Base-by-base conservation (phyloP, 192 early-diverging fungal species). In the Entomortierella chlamydospora region DNA sequence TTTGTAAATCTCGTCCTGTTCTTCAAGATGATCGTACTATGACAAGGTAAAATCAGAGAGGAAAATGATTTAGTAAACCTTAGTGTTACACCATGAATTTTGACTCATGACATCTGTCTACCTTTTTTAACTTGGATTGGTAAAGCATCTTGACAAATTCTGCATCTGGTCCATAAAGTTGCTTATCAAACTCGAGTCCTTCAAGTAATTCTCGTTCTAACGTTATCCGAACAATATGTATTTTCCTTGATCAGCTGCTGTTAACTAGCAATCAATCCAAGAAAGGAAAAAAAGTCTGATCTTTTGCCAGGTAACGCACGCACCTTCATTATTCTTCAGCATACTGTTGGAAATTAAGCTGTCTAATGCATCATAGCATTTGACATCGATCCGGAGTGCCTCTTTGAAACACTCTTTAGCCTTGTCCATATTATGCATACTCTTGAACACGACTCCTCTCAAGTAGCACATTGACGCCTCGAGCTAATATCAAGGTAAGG, bases 331-430 rank as follows among this genome's bases (percentile, higher is more conserved):
- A 20, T 66, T 81, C 25, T 81, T 87, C 84, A 93, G 51, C 84
- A 92, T 87, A 57, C 90, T 83, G 67, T 88, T 82, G 11, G 77
- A 78, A 0, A 90, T 52, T 42, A 93, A 67, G 34, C 74, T 81
- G 30, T 92, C 67, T 43, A 90, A 79, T 6, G 92, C 90, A 86
- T 93, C 91, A 58, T 84, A 85, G 59, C 90, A 92, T 41, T 87
- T 85, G 20, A 91, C 83, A 73, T 94, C 93, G 0, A 88, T 61
- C 17, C 51, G 41, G 6, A 94, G 65, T 29, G 93, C 89, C 60
- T 89, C 83, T 49, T 89, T 88, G 56, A 87, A 91, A 64, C 83
- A 83, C 8, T 87, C 82, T 39, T 88, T 88, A 13, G 91, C 93
- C 22, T 73, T 57, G 1, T 78, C 83, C 42, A 82, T 63, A 61